phyloP scores from a whole-genome alignment of 495 filamentous ascomycete genomes.

The Extremus antarcticus region DNA sequence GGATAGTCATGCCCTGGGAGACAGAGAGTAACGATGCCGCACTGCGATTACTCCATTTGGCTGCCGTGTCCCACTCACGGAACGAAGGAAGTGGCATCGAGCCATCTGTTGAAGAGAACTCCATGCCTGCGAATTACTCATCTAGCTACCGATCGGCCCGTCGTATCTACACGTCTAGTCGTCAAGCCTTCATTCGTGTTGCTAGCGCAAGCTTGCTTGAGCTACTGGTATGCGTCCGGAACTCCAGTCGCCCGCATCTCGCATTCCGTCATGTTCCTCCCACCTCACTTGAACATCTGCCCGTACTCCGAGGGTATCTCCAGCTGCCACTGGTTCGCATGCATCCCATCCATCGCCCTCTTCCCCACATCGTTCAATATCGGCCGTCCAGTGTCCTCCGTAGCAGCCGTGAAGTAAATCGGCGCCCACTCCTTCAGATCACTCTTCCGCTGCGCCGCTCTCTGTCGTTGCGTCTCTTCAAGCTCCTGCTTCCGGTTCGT shows the following conservation, averaged over 20 bases:
- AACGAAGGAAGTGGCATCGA: background rate
- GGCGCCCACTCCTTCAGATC: slow-evolving; percentile 64
- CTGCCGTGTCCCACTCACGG: background rate
- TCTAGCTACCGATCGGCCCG: background rate
- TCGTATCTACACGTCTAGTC: background rate
- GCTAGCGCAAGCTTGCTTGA: background rate
- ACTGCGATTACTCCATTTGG: no score
- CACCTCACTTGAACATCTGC: background rate
- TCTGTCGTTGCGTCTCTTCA: slow-evolving; percentile 78
- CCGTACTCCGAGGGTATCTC: slow-evolving; percentile 16
- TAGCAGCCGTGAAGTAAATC: slow-evolving; percentile 73
- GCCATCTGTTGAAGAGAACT: slow-evolving; percentile 1
- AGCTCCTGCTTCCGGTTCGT: slow-evolving; percentile 82
- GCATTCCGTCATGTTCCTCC: background rate
- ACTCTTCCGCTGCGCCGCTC: slow-evolving; percentile 64
- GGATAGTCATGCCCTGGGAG: background rate
- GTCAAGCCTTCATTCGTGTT: background rate
- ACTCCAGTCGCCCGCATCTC: no score
- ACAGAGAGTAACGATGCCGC: background rate
- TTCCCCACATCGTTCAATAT: slow-evolving; percentile 68
- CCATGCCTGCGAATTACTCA: background rate
- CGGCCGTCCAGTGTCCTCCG: slow-evolving; percentile 65
- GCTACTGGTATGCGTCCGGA: background rate
- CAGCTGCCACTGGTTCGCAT: slow-evolving; percentile 22
- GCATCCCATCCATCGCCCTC: slow-evolving; percentile 56